Evolutionary conservation across 441 rosid genomes (phyloP).

Genomic region (Arabidopsis hybrid): DNA sequence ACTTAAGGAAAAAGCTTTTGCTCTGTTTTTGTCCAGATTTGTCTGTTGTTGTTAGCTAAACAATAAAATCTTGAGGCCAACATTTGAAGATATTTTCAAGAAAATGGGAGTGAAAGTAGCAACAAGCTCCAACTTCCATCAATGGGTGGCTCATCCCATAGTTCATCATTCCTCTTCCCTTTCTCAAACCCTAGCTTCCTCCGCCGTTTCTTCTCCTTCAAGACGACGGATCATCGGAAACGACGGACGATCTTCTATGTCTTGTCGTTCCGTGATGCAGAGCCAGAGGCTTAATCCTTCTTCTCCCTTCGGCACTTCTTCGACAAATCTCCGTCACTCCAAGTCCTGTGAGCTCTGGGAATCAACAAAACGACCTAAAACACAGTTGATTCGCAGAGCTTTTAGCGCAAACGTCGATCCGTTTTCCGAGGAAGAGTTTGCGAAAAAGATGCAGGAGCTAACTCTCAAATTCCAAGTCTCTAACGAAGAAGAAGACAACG

Average conservation of each 20-base stretch:
- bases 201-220: conserved; percentile 55
- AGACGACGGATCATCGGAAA: conserved; percentile 26
- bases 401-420: conserved; percentile 58
- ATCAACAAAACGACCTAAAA: conserved; percentile 39
- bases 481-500: conserved; percentile 33
- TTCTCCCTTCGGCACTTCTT: conserved; percentile 51
- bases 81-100: background rate
- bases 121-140: conserved; percentile 55
- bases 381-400: conserved; percentile 53
- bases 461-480: conserved; percentile 62
- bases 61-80: background rate
- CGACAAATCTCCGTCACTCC: conserved; percentile 43
- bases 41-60: background rate
- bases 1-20: background rate
- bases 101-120: conserved; percentile 74
- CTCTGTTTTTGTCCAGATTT: conserved; percentile 16
- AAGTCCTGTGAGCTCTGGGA: conserved; percentile 51
- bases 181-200: conserved; percentile 44
- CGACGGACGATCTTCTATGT: conserved; percentile 36
- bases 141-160: conserved; percentile 60
- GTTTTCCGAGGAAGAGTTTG: conserved; percentile 76
- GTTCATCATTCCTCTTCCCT: conserved; percentile 59
- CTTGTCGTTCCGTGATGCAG: conserved; percentile 43
- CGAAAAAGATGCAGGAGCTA: conserved; percentile 62
- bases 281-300: conserved; percentile 50